Base-by-base conservation (phyloP, 495 filamentous ascomycete genomes). In the Polyplosphaeria fusca region DNA sequence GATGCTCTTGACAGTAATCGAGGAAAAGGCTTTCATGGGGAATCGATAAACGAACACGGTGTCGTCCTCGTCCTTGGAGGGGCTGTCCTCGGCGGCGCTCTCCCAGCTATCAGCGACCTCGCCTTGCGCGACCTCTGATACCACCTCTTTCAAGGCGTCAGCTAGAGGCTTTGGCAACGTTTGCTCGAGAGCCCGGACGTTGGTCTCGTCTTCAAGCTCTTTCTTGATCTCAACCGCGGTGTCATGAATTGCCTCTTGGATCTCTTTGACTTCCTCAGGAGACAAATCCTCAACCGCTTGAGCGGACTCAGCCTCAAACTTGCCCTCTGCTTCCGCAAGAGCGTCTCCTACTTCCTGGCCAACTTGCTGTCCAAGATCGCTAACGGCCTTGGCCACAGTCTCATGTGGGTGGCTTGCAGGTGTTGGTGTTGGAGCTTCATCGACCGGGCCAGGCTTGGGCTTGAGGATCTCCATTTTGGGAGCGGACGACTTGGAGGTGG, bases 21-120 rank as follows among this genome's bases (percentile, higher is more conserved):
- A 83, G 44, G 92, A 89, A 77, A 95, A 99, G 9, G 94, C 92
- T 67, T 82, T 86, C 82, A 99, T 88, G 14, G 91, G 94, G 73
- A 99, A 95, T 67, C 94, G 92, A 73, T 91, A 88, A 40, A 97
- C 90, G 64, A 77, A 82, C 22, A 96, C 79, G 24, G 83, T 76
- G 27, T 77, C 73, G 23, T 80, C 77, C 13, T 76, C 72, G 53
- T 85, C 84, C 68, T 94, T 86, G 44, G 82, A 80, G 12, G 82
- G 79, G 32, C 81, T 81, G 42, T 86, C 88, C 68, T 92, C 89
- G 26, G 81, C 82, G 7, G 74, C 85, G 58, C 85, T 92, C 71
- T 92, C 87, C 87, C 87, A 91, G 69, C 83, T 88, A 52, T 80
- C 81, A 47, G 67, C 74, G 14, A 78, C 49, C 23, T 72, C 74